Evolutionary conservation across 2,329 filamentous ascomycete genomes (phyloP).

Genomic region (Fusarium siculi): DNA sequence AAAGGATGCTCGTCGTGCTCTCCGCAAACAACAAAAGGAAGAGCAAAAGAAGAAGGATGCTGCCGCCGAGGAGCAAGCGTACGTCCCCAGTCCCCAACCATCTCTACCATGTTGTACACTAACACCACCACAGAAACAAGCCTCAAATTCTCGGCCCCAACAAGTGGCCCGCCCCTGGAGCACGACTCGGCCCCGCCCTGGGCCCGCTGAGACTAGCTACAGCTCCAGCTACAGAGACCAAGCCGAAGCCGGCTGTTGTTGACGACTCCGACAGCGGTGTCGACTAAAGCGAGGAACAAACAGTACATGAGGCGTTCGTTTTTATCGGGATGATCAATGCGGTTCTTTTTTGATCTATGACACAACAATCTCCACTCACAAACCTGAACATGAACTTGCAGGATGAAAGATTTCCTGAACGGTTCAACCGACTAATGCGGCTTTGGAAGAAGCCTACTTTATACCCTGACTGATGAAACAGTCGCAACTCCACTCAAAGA

Average conservation of each 20-base stretch:
- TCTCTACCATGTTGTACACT: neutral
- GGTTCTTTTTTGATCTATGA: constrained; percentile 8
- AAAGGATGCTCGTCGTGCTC: constrained; percentile 16
- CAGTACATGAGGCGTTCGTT: constrained; percentile 9
- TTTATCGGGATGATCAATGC: neutral
- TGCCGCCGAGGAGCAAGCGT: constrained; percentile 14
- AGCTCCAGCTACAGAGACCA: constrained; percentile 5
- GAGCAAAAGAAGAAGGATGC: constrained; percentile 20
- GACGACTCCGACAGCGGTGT: constrained; percentile 7
- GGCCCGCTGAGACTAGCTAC: constrained; percentile 1
- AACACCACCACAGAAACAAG: constrained; percentile 4
- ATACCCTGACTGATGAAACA: constrained; percentile 13
- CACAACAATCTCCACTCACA: constrained; percentile 17
- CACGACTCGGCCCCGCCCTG: constrained; percentile 12
- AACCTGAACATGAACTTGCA: neutral
- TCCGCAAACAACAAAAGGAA: constrained; percentile 20
- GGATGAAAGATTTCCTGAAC: neutral
- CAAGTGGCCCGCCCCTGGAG: constrained; percentile 14
- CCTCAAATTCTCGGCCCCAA: constrained; percentile 16
- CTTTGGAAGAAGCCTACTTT: constrained; percentile 19
- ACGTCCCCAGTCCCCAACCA: accelerated
- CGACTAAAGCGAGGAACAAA: constrained; percentile 16
- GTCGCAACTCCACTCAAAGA: constrained; percentile 21
- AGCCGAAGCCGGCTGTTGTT: constrained; percentile 3
- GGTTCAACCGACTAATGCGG: constrained; percentile 12